Evolutionary conservation across 78 protist genomes (phyloP), one percentile per base, ranked within the genome.

Genomic region (Mastigamoeba balamuthi): DNA sequence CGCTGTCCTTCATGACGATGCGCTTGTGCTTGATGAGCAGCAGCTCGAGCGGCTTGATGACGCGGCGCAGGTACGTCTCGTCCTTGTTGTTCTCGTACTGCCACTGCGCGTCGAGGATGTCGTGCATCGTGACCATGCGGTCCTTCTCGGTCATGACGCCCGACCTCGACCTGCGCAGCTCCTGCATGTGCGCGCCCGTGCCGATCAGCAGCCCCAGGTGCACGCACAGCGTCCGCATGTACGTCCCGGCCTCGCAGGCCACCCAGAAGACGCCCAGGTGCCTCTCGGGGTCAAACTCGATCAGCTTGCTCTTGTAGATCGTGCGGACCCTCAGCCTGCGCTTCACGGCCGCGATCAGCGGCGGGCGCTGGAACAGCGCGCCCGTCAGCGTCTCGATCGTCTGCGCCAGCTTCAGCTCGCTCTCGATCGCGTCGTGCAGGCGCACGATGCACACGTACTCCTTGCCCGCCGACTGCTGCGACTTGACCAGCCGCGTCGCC

Each of bases 301-400:
- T 4, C 64, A 97, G 80, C 78, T 91, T 83, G 74, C 72, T 66
- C 72, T 92, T 80, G 80, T 96, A 97, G 80, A 98, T 93, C 38
- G 98, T 96, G 36, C 99, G 87, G 58, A 98, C 79, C 8, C 99
- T 94, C 64, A 97, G 92, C 80, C 88, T 92, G 73, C 72, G 72
- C 70, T 85, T 85, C 42, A 85, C 84, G 38, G 98, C 99, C 10
- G 98, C 84, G 77, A 95, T 94, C 72, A 95, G 88, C 8, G 99
- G 99, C 38, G 99, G 99, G n/a, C 98, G 84, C 89, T 98, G 99
- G 93, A 95, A 97, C 42, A 94, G 93, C 0, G 99, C 98, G 25
- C 99, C 99, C 0, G 92, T 91, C 29, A 96, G 88, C n/a, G 69
- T 88, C 75, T 92, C 84, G 27, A 95, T 77, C 3, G 94, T 91